Conservation (phyloP, 768 basidiomycete species). For the Mycena pura region DNA sequence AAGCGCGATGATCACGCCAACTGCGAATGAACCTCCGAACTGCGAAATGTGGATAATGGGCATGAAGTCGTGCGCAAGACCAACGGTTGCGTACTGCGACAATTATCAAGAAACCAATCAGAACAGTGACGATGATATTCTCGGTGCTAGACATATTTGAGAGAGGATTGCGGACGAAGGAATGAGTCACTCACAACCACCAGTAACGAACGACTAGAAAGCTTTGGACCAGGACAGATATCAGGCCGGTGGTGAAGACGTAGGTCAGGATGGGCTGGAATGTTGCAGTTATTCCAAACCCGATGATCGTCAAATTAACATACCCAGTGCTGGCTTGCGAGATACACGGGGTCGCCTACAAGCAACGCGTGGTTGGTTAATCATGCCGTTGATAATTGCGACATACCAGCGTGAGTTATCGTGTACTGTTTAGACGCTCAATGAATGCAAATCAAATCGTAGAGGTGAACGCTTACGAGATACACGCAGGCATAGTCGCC, state of each 20-base stretch:
- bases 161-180: neutral
- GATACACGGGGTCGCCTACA: slow-evolving; percentile 2
- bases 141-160: slow-evolving; percentile 9
- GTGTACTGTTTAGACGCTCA: slow-evolving; percentile 7
- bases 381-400: slow-evolving; percentile 4
- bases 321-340: slow-evolving; percentile 11
- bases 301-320: neutral
- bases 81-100: slow-evolving; percentile 9
- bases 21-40: slow-evolving; percentile 11
- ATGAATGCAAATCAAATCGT: neutral
- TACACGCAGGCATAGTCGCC: slow-evolving; percentile 15
- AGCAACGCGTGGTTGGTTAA: neutral
- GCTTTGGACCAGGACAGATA: slow-evolving; percentile 10
- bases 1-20: slow-evolving; percentile 5
- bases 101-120: slow-evolving; percentile 4
- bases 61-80: slow-evolving; percentile 4
- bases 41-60: neutral
- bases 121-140: slow-evolving; percentile 12
- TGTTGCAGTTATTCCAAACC: slow-evolving; percentile 3
- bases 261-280: slow-evolving; percentile 9
- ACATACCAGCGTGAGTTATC: slow-evolving; percentile 12
- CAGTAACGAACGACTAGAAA: slow-evolving; percentile 16
- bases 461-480: slow-evolving; percentile 16
- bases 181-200: slow-evolving; percentile 7
- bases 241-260: slow-evolving; percentile 13